Evolutionary conservation across 2,329 filamentous ascomycete genomes (phyloP).

Genomic region (Trichophyton verrucosum): DNA sequence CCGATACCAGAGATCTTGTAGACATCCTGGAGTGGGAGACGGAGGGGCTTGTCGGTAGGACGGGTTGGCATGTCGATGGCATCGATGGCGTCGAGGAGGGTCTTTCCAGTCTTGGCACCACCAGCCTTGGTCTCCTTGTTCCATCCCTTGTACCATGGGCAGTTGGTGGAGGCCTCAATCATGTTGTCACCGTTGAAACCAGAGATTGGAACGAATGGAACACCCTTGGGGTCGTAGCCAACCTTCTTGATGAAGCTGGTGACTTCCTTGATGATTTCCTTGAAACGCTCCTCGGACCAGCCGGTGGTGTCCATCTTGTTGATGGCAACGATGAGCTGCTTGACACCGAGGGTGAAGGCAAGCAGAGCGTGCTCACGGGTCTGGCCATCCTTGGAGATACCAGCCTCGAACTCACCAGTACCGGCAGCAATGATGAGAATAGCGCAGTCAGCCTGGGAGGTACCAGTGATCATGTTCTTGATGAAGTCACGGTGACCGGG

Average conservation of each 20-base stretch:
- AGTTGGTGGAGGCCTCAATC: conserved; percentile 79
- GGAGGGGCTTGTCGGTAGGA: conserved; percentile 97
- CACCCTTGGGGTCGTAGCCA: conserved; percentile 98
- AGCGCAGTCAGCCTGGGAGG: conserved; percentile 98
- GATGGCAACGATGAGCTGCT: conserved; percentile 99
- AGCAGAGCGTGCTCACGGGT: conserved; percentile 99
- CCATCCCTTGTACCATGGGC: conserved; percentile 99
- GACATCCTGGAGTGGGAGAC: conserved; percentile 99
- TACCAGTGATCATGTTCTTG: conserved; percentile 99
- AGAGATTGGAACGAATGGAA: conserved; percentile 98
- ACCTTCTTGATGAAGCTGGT: conserved; percentile 99
- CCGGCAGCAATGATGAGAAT: conserved; percentile 99
- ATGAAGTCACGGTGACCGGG: conserved; percentile 99
- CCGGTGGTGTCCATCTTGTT: conserved; percentile 99
- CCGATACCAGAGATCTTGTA: conserved; percentile 99
- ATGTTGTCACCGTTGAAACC: conserved; percentile 99
- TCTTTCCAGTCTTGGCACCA: conserved; percentile 76
- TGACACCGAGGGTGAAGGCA: conserved; percentile 99
- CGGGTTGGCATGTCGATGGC: conserved; percentile 83
- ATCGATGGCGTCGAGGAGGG: conserved; percentile 97
- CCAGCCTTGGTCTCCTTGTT: conserved; percentile 85
- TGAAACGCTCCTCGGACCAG: conserved; percentile 92
- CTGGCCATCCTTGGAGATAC: conserved; percentile 99
- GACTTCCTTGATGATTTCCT: conserved; percentile 99
- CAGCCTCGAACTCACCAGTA: conserved; percentile 99